Conservation (phyloP, 176 grass and related monocot genomes). For the Rhipidocladum racemiflorum region DNA sequence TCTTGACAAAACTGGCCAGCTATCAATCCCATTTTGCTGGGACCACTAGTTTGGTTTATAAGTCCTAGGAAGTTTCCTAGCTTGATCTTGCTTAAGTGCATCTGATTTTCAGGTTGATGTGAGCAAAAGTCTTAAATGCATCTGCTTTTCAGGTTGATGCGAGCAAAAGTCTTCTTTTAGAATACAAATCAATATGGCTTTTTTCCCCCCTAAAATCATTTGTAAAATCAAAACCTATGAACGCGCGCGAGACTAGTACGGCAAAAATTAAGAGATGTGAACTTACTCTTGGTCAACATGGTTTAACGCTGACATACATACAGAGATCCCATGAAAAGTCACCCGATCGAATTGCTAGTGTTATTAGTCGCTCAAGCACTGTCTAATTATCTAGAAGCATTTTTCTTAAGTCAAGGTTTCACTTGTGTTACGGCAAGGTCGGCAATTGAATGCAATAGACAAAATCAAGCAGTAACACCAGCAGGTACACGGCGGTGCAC, state of each 20-base stretch:
- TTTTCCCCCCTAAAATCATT: no score
- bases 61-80: background rate
- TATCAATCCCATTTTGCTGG: background rate
- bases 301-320: no score
- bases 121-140: background rate
- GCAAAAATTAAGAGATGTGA: background rate
- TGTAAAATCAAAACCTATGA: background rate
- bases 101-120: background rate
- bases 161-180: background rate
- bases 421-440: background rate
- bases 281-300: background rate
- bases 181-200: no score
- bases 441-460: no score
- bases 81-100: background rate
- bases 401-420: background rate
- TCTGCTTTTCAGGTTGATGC: background rate
- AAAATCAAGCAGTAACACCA: no score
- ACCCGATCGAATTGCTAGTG: no score
- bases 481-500: background rate
- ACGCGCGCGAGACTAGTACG: background rate
- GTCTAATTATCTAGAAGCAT: background rate
- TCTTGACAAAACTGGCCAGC: background rate
- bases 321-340: no score
- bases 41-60: background rate
- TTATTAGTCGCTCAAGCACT: background rate